Percentiles rank a stretch among this genome's conserved stretches.
phyloP scores from a whole-genome alignment of 2,329 filamentous ascomycete species.

The Verticillium albo-atrum region DNA sequence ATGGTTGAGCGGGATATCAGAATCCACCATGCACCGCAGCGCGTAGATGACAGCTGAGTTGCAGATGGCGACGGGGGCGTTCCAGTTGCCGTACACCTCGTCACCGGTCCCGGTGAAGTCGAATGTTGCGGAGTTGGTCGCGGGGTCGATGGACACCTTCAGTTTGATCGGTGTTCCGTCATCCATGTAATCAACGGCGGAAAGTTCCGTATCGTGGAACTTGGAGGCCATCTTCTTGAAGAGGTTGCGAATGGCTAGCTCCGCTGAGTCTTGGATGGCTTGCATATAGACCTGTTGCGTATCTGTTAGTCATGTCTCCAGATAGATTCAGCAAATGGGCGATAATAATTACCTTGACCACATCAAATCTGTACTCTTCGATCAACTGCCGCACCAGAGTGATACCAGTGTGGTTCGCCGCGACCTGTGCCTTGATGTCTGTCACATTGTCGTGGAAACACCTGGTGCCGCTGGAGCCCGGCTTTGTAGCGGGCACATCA shows the following conservation, averaged over 20 bases:
- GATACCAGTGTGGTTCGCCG: slow-evolving; percentile 83
- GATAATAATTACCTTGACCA: slow-evolving; percentile 50
- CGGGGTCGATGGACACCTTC: slow-evolving; percentile 68
- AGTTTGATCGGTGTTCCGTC: slow-evolving; percentile 76
- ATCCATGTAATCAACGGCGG: slow-evolving; percentile 80
- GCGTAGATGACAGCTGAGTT: slow-evolving; percentile 28
- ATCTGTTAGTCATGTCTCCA: too few species aligned
- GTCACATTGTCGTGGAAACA: slow-evolving; percentile 81
- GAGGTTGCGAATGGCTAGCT: slow-evolving; percentile 67
- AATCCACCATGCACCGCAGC: slow-evolving; percentile 24
- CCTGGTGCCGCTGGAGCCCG: slow-evolving; percentile 73
- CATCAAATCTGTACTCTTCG: slow-evolving; percentile 65
- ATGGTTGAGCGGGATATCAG: slow-evolving; percentile 28
- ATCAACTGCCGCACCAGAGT: slow-evolving; percentile 67
- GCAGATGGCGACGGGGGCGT: slow-evolving; percentile 24
- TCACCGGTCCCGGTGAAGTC: slow-evolving; percentile 25
- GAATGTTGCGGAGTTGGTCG: slow-evolving; percentile 72
- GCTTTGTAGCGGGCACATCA: slow-evolving; percentile 67
- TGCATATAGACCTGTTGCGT: slow-evolving; percentile 69
- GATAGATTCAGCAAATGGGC: too few species aligned
- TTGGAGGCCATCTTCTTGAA: slow-evolving; percentile 66
- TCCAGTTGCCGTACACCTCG: slow-evolving; percentile 24
- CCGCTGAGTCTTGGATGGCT: slow-evolving; percentile 77
- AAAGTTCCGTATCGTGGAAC: slow-evolving; percentile 66
- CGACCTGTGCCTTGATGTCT: slow-evolving; percentile 81